These are phyloP conservation scores for Bipolaris cookei DNA, from an alignment of 2,329 filamentous ascomycete species.

Conservation along the genomic window DNA sequence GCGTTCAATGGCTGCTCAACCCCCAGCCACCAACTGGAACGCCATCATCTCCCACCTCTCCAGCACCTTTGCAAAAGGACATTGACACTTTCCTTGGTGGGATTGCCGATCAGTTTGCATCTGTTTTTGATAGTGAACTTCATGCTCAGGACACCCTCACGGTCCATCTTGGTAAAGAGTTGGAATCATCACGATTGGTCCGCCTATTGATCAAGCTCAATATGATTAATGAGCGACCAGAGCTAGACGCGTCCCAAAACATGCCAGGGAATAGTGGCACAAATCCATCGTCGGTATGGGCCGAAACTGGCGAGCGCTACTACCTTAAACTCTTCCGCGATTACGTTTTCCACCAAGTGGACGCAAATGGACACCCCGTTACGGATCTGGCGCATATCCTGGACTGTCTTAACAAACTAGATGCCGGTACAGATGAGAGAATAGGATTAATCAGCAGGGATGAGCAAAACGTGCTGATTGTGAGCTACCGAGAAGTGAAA, in stretches of 20 bases:
- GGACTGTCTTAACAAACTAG: slow-evolving; percentile 86
- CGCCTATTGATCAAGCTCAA: slow-evolving; percentile 84
- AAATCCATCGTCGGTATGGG: slow-evolving; percentile 66
- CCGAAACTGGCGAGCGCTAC: slow-evolving; percentile 90
- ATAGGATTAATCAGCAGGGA: slow-evolving; percentile 86
- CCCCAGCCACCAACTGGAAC: slow-evolving; percentile 50
- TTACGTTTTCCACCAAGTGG: slow-evolving; percentile 96
- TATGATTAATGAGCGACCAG: slow-evolving; percentile 86
- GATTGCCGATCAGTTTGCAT: slow-evolving; percentile 78
- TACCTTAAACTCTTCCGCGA: slow-evolving; percentile 94
- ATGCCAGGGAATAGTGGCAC: slow-evolving; percentile 43
- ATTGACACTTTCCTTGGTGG: slow-evolving; percentile 80
- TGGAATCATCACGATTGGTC: slow-evolving; percentile 87
- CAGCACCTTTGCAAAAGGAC: slow-evolving; percentile 62
- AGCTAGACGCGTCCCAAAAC: slow-evolving; percentile 72
- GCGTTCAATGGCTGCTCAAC: slow-evolving; percentile 80
- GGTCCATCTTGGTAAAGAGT: slow-evolving; percentile 74
- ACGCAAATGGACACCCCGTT: slow-evolving; percentile 80
- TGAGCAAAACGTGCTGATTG: slow-evolving; percentile 85
- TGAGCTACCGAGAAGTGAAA: slow-evolving; percentile 89
- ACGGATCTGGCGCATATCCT: slow-evolving; percentile 89
- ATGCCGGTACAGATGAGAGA: slow-evolving; percentile 86
- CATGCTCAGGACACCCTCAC: slow-evolving; percentile 78
- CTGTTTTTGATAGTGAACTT: slow-evolving; percentile 77
- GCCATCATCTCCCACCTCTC: slow-evolving; percentile 41